Evolutionary conservation across 2,329 filamentous ascomycete species (phyloP), one percentile per base, ranked within the genome.

Genomic region (Cladophialophora immunda): DNA sequence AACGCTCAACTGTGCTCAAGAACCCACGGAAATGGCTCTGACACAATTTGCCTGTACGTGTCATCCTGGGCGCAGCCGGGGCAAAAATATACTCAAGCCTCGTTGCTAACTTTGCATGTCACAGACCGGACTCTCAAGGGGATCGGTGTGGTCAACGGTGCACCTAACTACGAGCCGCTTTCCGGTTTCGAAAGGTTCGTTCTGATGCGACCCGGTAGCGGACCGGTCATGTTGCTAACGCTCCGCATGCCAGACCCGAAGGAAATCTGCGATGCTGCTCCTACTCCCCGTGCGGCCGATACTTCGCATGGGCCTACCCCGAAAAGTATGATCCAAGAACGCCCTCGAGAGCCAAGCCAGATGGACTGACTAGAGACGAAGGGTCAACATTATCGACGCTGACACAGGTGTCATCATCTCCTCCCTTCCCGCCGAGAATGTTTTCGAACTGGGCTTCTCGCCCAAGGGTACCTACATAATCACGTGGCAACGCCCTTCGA

Each of bases 231-330:
- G 8, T 62, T 64, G 29, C 53, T 65, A 60, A 66, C 60, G 55
- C 19, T 61, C 45, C 58, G 45, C 52, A 9, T 58, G 67, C 79
- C 75, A 93, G 91, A 82, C 94, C 94, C 69, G 92, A 97, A 85
- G 94, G 94, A 78, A 97, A 94, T 83, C 87, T 97, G 77, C 91
- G 95, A 80, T 98, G 93, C 84, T 96, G 92, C 85, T 89, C 89
- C 76, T 99, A 99, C 85, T 98, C 95, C 70, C 92, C 93, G 66
- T 97, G 95, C 81, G 94, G 95, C 78, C 92, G 92, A 78, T 99
- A 94, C 84, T 96, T 97, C 81, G 94, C 93, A 71, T 99, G 92
- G 91, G 94, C 94, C 73, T 92, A 92, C 70, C 91, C 89, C 70
- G 93, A 97, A 75, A 82, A 84, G 87, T 88, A 83, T 74, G 58